A percentile compares a stretch with the other conserved stretches of the same genome.
Evolutionary conservation across 192 early-diverging fungal species (phyloP).

Genomic region (Podila clonocystis): DNA sequence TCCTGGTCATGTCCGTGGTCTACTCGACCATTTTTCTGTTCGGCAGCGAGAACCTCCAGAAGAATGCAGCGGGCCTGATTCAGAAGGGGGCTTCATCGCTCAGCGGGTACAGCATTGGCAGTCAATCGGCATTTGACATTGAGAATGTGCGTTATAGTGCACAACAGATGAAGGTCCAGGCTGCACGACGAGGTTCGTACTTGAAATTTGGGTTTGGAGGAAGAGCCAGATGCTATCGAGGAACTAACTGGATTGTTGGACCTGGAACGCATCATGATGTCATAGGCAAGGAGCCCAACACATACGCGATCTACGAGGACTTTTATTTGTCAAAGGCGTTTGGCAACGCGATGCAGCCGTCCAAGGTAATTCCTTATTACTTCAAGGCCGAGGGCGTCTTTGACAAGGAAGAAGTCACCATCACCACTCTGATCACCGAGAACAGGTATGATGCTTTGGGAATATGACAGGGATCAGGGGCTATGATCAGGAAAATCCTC

Average conservation of each 20-base stretch:
- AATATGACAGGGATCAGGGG: too few species aligned
- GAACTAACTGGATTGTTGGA: too few species aligned
- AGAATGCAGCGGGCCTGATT: conserved; percentile 4
- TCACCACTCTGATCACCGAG: conserved; percentile 63
- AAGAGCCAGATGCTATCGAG: too few species aligned
- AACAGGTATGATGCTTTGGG: conserved; percentile 29
- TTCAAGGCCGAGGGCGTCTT: conserved; percentile 57
- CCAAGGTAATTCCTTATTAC: conserved; percentile 69
- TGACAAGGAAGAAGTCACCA: conserved; percentile 63
- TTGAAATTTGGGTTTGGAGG: too few species aligned
- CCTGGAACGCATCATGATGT: too few species aligned
- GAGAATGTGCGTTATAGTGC: not conserved
- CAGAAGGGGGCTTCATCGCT: not conserved
- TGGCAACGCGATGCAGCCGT: conserved; percentile 63
- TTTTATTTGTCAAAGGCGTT: conserved; percentile 66
- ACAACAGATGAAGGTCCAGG: not conserved
- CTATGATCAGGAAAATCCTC: not conserved
- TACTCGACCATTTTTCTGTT: not conserved
- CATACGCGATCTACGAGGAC: conserved; percentile 50
- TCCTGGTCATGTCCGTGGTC: not conserved
- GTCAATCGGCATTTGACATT: not conserved
- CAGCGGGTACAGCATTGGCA: not conserved
- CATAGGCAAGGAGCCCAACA: conserved; percentile 11
- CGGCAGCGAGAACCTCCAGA: conserved; percentile 1
- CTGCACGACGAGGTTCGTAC: not conserved